Evolutionary conservation across 2,329 filamentous ascomycete genomes (phyloP).

Genomic region (Monosporascus sp.): DNA sequence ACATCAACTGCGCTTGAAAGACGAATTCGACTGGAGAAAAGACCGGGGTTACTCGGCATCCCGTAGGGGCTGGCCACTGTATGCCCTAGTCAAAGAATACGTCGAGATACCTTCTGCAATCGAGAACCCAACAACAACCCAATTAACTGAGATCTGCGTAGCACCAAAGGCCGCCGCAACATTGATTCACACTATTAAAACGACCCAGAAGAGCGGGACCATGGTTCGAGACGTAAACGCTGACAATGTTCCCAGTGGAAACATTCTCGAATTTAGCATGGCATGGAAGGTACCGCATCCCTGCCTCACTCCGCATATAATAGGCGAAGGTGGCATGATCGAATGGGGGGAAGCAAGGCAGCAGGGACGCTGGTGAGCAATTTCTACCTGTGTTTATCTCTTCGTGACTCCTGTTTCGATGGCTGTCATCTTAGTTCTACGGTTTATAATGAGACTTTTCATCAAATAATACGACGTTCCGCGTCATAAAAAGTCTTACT

Average conservation of each 20-base stretch:
- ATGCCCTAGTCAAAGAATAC: constrained; percentile 1
- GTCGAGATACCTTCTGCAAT: not conserved
- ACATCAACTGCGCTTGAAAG: not conserved
- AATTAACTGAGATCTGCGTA: not conserved
- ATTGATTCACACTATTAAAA: not conserved
- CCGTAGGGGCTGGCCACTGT: not conserved
- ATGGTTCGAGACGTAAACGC: constrained; percentile 1
- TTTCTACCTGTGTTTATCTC: too few relatives aligned
- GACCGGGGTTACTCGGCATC: constrained; percentile 2
- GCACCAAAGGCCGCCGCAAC: not conserved
- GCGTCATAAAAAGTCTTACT: too few relatives aligned
- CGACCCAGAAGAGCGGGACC: not conserved
- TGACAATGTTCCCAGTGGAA: not conserved
- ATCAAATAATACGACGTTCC: too few relatives aligned
- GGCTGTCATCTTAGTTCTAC: too few relatives aligned
- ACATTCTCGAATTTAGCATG: constrained; percentile 4
- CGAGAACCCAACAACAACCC: not conserved
- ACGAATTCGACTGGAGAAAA: not conserved
- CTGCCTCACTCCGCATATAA: not conserved
- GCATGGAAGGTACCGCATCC: constrained; percentile 5
- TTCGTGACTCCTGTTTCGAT: too few relatives aligned
- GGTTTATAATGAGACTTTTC: too few relatives aligned
- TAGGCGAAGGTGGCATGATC: not conserved
- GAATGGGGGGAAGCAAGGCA: not conserved
- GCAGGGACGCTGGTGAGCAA: not conserved